phyloP scores from a whole-genome alignment of 169 alveolate genomes.

The Haemoproteus tartakovskyi region DNA sequence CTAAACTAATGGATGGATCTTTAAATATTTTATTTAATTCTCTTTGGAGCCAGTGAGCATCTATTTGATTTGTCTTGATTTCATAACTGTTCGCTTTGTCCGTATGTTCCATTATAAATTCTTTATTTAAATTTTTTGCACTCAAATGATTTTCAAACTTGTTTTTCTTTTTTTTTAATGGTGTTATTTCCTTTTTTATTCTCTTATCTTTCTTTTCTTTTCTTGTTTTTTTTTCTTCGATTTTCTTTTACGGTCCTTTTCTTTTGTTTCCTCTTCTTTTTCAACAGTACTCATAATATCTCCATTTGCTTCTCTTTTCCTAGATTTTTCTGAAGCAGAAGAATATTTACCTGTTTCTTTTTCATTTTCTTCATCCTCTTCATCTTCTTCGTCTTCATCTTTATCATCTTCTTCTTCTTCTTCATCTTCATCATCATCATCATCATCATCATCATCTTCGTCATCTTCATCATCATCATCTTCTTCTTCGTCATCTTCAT shows the following conservation, averaged over 20 bases:
- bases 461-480: slow-evolving; percentile 35
- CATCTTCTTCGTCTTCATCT: slow-evolving; percentile 72
- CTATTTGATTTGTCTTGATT: slow-evolving; percentile 81
- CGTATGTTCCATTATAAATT: neutral
- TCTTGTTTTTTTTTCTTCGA: neutral
- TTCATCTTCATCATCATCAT: slow-evolving; percentile 66
- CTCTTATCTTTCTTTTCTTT: slow-evolving; percentile 48
- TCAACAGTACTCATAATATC: too few species aligned
- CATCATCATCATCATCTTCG: slow-evolving; percentile 40
- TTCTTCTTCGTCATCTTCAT: slow-evolving; percentile 2
- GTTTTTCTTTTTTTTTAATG: slow-evolving; percentile 69
- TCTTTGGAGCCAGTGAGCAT: slow-evolving; percentile 95
- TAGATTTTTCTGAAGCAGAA: too few species aligned
- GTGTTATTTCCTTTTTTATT: slow-evolving; percentile 22
- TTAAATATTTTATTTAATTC: slow-evolving; percentile 83
- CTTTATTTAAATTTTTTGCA: slow-evolving; percentile 40
- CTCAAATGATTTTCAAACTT: slow-evolving; percentile 49
- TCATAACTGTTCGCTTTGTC: neutral
- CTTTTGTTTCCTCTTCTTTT: neutral
- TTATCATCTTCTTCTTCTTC: slow-evolving; percentile 71
- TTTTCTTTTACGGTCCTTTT: slow-evolving; percentile 66
- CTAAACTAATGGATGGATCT: slow-evolving; percentile 84
- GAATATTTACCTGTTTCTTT: slow-evolving; percentile 45
- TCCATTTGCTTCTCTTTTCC: too few species aligned
- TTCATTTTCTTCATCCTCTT: slow-evolving; percentile 48